Conservation (phyloP, 1,284 basidiomycete species). For the Ceratobasidium sp. region DNA sequence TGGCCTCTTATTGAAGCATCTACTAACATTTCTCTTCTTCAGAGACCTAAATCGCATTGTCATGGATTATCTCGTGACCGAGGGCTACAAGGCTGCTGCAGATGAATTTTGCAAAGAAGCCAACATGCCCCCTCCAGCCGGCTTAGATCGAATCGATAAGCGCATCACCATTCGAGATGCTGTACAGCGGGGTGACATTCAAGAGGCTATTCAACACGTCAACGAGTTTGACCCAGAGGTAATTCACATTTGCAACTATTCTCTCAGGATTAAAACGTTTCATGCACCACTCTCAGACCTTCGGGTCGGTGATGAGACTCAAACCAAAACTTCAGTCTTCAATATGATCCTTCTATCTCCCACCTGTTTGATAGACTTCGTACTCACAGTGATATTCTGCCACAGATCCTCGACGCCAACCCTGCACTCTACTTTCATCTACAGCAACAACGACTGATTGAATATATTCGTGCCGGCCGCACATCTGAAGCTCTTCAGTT, state of each 20-base stretch:
- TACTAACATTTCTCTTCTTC: slow-evolving; percentile 54
- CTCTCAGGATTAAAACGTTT: slow-evolving; percentile 80
- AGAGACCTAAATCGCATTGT: slow-evolving; percentile 96
- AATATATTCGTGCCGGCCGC: slow-evolving; percentile 85
- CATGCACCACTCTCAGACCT: slow-evolving; percentile 99
- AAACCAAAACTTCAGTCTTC: slow-evolving; percentile 90
- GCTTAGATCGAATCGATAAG: slow-evolving; percentile 91
- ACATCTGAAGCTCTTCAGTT: slow-evolving; percentile 85
- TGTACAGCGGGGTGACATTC: slow-evolving; percentile 91
- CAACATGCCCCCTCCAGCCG: slow-evolving; percentile 75
- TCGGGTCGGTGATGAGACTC: slow-evolving; percentile 76
- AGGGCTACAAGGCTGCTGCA: slow-evolving; percentile 96
- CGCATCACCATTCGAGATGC: slow-evolving; percentile 94
- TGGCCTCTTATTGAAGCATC: slow-evolving; percentile 47
- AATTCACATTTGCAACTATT: slow-evolving; percentile 51
- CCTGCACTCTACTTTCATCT: slow-evolving; percentile 90
- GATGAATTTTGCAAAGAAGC: slow-evolving; percentile 93
- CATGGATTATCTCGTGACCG: slow-evolving; percentile 97
- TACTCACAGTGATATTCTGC: slow-evolving; percentile 41
- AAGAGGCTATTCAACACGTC: slow-evolving; percentile 90
- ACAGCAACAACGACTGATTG: slow-evolving; percentile 94
- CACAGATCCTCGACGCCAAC: slow-evolving; percentile 94
- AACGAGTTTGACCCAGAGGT: slow-evolving; percentile 98
- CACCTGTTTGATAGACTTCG: slow-evolving; percentile 33
- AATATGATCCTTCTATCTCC: slow-evolving; percentile 68